Conservation (phyloP, 495 filamentous ascomycete species). For the Trichoderma asperelloides region DNA sequence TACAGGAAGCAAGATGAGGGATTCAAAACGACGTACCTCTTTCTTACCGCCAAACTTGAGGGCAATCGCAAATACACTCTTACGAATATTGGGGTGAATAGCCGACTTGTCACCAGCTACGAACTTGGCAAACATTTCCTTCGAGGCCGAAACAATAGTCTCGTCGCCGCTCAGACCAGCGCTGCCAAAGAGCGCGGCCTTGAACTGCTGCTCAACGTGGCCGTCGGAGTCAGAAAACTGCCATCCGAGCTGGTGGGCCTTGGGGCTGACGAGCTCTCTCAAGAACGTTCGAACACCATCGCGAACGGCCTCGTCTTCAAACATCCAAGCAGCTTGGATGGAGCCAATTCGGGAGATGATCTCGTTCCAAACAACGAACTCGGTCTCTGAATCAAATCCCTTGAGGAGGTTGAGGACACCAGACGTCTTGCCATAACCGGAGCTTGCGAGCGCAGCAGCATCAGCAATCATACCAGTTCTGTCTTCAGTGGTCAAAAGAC, state of each 20-base stretch:
- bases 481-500: conserved; percentile 73
- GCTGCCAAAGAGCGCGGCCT: conserved; percentile 65
- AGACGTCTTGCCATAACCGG: conserved; percentile 72
- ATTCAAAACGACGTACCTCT: conserved; percentile 55
- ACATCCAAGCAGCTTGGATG: conserved; percentile 39
- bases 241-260: conserved; percentile 78
- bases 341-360: conserved; percentile 57
- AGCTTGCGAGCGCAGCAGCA: conserved; percentile 78
- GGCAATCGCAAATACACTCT: conserved; percentile 59
- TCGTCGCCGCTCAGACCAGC: conserved; percentile 67
- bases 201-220: conserved; percentile 70
- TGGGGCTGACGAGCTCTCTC: conserved; percentile 57
- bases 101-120: background rate
- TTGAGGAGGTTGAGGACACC: conserved; percentile 73
- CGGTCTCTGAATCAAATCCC: conserved; percentile 66
- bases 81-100: conserved; percentile 12
- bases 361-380: conserved; percentile 81
- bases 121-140: background rate
- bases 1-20: conserved; percentile 74
- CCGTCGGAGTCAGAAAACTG: conserved; percentile 66
- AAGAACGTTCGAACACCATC: conserved; percentile 64
- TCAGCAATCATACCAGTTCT: conserved; percentile 86
- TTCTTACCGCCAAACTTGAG: conserved; percentile 66
- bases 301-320: conserved; percentile 44
- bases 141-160: conserved; percentile 35